These are phyloP conservation scores for Penicillium hordei DNA, from an alignment of 2,329 filamentous ascomycete species.

Conservation along the genomic window DNA sequence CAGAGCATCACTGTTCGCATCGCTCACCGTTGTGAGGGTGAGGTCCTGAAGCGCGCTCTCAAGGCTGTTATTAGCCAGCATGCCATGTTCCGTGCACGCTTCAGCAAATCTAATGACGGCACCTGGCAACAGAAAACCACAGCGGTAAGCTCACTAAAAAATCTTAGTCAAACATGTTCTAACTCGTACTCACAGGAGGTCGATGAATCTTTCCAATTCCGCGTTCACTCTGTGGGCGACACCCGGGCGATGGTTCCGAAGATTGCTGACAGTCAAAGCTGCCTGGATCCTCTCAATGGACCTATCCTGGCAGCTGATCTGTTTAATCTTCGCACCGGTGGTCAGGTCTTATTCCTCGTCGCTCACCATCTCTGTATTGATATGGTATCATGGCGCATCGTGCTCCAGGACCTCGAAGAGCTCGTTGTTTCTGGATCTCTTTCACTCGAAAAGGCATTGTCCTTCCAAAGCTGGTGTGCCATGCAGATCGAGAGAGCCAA, in stretches of 20 bases:
- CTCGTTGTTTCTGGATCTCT: slow-evolving; percentile 35
- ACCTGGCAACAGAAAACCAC: slow-evolving; percentile 31
- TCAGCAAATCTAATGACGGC: slow-evolving; percentile 21
- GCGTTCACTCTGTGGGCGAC: slow-evolving; percentile 26
- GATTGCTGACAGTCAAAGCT: slow-evolving; percentile 33
- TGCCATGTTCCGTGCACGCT: slow-evolving; percentile 37
- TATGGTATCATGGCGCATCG: slow-evolving; percentile 38
- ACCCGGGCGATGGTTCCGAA: slow-evolving; percentile 26
- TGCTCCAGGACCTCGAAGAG: slow-evolving; percentile 40
- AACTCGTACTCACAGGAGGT: slow-evolving; percentile 29
- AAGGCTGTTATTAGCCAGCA: slow-evolving; percentile 34
- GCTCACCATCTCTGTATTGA: slow-evolving; percentile 33
- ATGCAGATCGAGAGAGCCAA: slow-evolving; percentile 34
- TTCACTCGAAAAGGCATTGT: slow-evolving; percentile 35
- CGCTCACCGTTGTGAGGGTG: slow-evolving; percentile 25
- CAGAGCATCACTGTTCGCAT: slow-evolving; percentile 37
- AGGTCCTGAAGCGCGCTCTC: slow-evolving; percentile 29
- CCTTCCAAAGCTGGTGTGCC: slow-evolving; percentile 42
- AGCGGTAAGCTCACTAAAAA: slow-evolving; percentile 19
- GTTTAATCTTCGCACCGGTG: slow-evolving; percentile 37
- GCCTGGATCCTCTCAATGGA: slow-evolving; percentile 34
- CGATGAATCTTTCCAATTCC: slow-evolving; percentile 35
- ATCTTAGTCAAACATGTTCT: neutral
- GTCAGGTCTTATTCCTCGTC: slow-evolving; percentile 32
- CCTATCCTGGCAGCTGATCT: slow-evolving; percentile 43